Evolutionary conservation across 768 basidiomycete genomes (phyloP), one percentile per base, ranked within the genome.

Genomic region (Mycena amicta): DNA sequence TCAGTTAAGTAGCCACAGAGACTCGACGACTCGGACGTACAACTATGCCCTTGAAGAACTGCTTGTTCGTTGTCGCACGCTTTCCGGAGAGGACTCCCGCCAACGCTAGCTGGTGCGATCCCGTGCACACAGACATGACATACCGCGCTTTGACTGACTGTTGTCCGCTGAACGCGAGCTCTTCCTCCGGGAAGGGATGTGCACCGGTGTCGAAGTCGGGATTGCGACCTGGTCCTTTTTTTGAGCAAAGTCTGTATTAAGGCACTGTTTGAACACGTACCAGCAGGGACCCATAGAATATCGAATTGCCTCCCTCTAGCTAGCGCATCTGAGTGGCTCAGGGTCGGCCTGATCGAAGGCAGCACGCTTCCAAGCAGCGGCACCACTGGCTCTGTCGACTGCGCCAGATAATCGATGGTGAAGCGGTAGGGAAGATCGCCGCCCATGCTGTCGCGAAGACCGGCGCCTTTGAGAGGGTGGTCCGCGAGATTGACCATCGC

Each of bases 11-110:
- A 27, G n/a, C 20, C 25, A 18, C 22, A 43, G 23, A 50, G 6
- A 15, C 8, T 45, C 5, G 15, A n/a, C 22, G 43, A 41, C 23
- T n/a, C 50, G 33, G 8, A 45, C 59, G 41, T 37, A 37, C 33
- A 8, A 37, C 33, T 8, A 72, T 56, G 4, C 31, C 27, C 30
- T 58, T 70, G 57, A 68, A 76, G 8, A 50, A 37, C 3, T 64
- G 40, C 58, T 78, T 78, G 65, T 75, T 76, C n/a, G 75, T 74
- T 8, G 75, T 78, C 22, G 76, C 76, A 5, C 67, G 60, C 52
- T 70, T 71, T 0, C 74, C 75, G 1, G 69, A 56, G 11, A 77
- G 66, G 1, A 74, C 45, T 0, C 75, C 76, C 2, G 72, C 66
- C 2, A 57, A 54, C 2, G 74, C 76, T 2, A 77, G 67, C 30